A percentile compares a stretch with the other conserved stretches of the same genome.
These are phyloP conservation scores for Elaeis guineensis DNA, from an alignment of 176 grass and related monocot genomes.

Conservation along the genomic window DNA sequence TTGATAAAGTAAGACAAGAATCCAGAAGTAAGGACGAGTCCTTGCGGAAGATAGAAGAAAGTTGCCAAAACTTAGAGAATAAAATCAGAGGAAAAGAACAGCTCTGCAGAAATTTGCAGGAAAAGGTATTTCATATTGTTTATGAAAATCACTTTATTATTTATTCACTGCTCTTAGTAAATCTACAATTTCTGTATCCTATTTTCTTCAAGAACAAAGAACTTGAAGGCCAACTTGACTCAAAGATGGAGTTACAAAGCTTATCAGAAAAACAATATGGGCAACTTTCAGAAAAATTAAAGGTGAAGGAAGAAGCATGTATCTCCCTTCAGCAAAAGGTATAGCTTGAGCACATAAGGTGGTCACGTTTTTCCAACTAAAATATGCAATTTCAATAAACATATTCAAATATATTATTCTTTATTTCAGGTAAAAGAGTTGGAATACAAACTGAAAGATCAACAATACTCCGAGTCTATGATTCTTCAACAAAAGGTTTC, in stretches of 20 bases:
- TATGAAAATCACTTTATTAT: too few species aligned
- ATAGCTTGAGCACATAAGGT: neutral
- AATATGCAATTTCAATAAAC: too few species aligned
- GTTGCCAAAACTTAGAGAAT: conserved; percentile 62
- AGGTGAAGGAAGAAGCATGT: conserved; percentile 74
- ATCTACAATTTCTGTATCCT: too few species aligned
- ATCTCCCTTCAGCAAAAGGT: conserved; percentile 67
- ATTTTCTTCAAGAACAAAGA: conserved; percentile 51
- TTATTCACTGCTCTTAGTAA: too few species aligned
- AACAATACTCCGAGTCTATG: conserved; percentile 37
- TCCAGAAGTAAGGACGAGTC: conserved; percentile 69
- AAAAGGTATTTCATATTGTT: conserved; percentile 47
- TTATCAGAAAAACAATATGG: conserved; percentile 60
- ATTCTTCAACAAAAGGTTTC: conserved; percentile 62
- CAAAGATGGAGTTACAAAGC: conserved; percentile 40
- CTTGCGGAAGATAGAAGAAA: conserved; percentile 79
- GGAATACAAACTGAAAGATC: conserved; percentile 46
- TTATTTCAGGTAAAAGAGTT: conserved; percentile 55
- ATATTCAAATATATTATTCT: neutral
- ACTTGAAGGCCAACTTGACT: conserved; percentile 51
- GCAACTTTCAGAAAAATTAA: conserved; percentile 64
- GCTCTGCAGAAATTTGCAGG: conserved; percentile 61
- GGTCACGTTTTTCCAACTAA: too few species aligned
- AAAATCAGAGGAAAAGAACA: conserved; percentile 78
- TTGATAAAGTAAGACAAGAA: conserved; percentile 86